A percentile compares a stretch with the other conserved stretches of the same genome.
Evolutionary conservation across 2,329 filamentous ascomycete genomes (phyloP).

Genomic region (Alternaria brassicicola): DNA sequence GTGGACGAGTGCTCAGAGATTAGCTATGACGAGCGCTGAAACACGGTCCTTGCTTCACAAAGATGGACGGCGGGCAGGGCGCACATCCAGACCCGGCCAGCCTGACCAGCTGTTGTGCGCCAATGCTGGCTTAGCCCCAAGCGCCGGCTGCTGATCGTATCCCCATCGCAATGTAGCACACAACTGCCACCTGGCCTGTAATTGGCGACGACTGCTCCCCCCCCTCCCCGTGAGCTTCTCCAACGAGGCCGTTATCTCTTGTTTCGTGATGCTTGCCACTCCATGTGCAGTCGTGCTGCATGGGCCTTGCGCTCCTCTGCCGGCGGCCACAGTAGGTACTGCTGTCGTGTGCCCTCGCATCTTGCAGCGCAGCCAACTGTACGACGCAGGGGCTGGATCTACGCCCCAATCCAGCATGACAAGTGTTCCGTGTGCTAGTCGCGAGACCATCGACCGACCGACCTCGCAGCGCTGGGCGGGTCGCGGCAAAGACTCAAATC

Average conservation of each 20-base stretch:
- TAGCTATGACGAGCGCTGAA: constrained; percentile 23
- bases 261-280: constrained; percentile 33
- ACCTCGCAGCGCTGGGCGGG: constrained; percentile 29
- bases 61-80: constrained; percentile 9
- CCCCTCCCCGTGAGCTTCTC: constrained; percentile 16
- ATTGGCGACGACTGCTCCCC: constrained; percentile 24
- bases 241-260: constrained; percentile 30
- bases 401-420: constrained; percentile 34
- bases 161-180: constrained; percentile 13
- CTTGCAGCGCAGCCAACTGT: constrained; percentile 8
- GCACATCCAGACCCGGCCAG: constrained; percentile 9
- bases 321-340: background rate
- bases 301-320: background rate
- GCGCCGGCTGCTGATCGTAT: constrained; percentile 22
- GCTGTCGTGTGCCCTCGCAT: constrained; percentile 12
- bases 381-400: constrained; percentile 31
- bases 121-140: constrained; percentile 24
- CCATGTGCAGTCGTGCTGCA: background rate
- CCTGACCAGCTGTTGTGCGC: constrained; percentile 28
- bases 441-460: constrained; percentile 26
- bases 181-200: constrained; percentile 35
- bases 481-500: constrained; percentile 33
- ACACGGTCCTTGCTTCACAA: constrained; percentile 32
- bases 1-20: constrained; percentile 2
- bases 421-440: constrained; percentile 40